Conservation (phyloP, 2,329 filamentous ascomycete species). For the Diaporthe helianthi region DNA sequence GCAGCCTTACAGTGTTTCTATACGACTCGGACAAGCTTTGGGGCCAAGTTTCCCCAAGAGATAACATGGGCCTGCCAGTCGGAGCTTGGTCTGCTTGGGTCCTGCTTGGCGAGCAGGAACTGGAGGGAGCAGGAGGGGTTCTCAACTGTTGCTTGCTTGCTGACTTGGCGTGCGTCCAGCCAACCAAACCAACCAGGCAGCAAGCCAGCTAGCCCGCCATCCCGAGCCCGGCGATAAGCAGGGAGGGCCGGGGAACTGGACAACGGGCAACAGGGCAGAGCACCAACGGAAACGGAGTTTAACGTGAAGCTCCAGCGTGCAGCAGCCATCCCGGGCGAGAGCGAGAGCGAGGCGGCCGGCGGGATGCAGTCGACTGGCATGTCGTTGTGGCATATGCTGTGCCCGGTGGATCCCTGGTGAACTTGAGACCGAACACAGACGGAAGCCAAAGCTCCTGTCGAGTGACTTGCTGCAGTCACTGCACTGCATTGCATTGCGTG, state of each 20-base stretch:
- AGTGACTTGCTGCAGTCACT: not conserved
- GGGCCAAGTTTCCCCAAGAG: conserved; percentile 9
- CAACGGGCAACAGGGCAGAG: too few species aligned
- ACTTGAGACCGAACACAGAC: conserved; percentile 13
- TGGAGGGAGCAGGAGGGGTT: not conserved
- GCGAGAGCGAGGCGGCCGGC: conserved; percentile 14
- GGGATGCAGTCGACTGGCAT: not conserved
- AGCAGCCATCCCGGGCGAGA: conserved; percentile 9
- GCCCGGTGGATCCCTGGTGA: not conserved
- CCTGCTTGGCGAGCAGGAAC: not conserved
- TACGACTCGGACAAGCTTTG: conserved; percentile 13
- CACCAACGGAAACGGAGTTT: conserved; percentile 20
- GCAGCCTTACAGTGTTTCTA: conserved; percentile 9
- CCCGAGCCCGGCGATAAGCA: conserved; percentile 19
- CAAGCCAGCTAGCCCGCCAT: not conserved
- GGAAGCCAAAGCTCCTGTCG: conserved; percentile 4
- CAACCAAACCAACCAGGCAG: too few species aligned
- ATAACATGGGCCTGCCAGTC: not conserved
- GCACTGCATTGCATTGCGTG: conserved; percentile 11
- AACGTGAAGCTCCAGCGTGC: conserved; percentile 25
- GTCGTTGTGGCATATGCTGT: not conserved
- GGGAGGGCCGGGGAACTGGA: not conserved
- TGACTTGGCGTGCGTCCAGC: too few species aligned
- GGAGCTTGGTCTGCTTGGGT: not conserved
- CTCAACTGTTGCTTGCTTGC: too few species aligned